These are phyloP conservation scores for Vitis hybrid DNA, from an alignment of 177 flowering plant species.

Conservation along the genomic window DNA sequence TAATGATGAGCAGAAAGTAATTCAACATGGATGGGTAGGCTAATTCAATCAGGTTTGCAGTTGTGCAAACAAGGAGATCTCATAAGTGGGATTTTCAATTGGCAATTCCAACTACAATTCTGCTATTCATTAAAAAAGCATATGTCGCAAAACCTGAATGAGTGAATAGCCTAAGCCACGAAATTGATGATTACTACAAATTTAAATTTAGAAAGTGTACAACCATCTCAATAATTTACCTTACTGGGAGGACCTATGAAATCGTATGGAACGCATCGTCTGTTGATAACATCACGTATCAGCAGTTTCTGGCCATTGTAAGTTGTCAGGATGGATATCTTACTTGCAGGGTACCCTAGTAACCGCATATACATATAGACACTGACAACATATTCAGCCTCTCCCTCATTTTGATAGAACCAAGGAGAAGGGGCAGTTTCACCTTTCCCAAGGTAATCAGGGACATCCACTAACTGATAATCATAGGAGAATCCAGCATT, in stretches of 20 bases:
- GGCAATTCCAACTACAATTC: too few relatives aligned
- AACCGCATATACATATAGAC: slow-evolving; percentile 92
- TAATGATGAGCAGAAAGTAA: not conserved
- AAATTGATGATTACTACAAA: not conserved
- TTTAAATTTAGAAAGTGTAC: not conserved
- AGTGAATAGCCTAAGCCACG: not conserved
- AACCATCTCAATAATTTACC: slow-evolving; percentile 32
- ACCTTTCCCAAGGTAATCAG: slow-evolving; percentile 89
- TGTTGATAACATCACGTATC: slow-evolving; percentile 89
- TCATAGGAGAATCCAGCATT: slow-evolving; percentile 93
- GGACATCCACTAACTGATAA: slow-evolving; percentile 92
- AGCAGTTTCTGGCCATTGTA: slow-evolving; percentile 97
- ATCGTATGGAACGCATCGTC: slow-evolving; percentile 73
- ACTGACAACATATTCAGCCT: slow-evolving; percentile 95
- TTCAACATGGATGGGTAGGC: too few relatives aligned
- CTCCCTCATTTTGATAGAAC: slow-evolving; percentile 99
- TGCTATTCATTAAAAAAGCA: too few relatives aligned
- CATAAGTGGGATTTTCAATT: too few relatives aligned
- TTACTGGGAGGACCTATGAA: slow-evolving; percentile 90
- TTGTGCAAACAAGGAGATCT: too few relatives aligned
- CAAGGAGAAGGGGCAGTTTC: slow-evolving; percentile 96
- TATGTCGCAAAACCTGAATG: not conserved
- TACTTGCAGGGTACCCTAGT: slow-evolving; percentile 89
- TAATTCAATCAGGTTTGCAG: too few relatives aligned
- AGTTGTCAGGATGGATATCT: slow-evolving; percentile 94